Base-by-base conservation (phyloP, 495 filamentous ascomycete species). In the Trichocladium uniseriatum region DNA sequence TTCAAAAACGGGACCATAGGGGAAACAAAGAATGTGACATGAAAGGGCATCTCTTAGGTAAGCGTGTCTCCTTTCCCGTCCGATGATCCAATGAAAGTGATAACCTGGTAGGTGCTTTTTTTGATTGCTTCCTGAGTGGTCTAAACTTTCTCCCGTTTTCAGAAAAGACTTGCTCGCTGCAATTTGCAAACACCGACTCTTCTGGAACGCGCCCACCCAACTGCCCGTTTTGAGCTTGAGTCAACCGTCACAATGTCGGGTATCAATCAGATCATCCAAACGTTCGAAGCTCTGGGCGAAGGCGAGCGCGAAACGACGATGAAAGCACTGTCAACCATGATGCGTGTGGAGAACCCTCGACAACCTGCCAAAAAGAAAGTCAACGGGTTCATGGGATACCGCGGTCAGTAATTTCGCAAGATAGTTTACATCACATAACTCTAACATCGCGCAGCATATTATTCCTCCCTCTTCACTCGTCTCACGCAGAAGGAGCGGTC, bases 331-430 rank as follows among this genome's bases (percentile, higher is more conserved):
- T 48, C 51, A 3, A 43, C 44, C 29, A 48, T 53, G 32, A 38
- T 49, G 44, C 51, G 44, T 16, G 34, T 16, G 7, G 37, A 34
- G 19, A 39, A 37, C 9, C 43, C 43, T 9, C 27, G 36, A 4
- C 49, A 52, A 15, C 35, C 49, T 14, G 35, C 43, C 42, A 52
- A 52, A 19, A 52, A 52, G 29, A 52, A 52, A 32, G 49, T 52
- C 19, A 52, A 52, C 29, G 49, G 49, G 5, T 53, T 48, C 22
- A 53, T 53, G 44, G 51, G 45, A 38, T 52, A 52, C 28, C 49
- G 49, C 15, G 35, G 49, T 52, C 39, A 41, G 49, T 18, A 18
- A 24, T 40, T 14, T n/a, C n/a, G n/a, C n/a, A n/a, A n/a, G n/a
- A n/a, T n/a, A n/a, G n/a, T n/a, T n/a, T n/a, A 0, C 6, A 28